phyloP scores from a whole-genome alignment of 148 eudicot genomes.

The Camellia japonica region DNA sequence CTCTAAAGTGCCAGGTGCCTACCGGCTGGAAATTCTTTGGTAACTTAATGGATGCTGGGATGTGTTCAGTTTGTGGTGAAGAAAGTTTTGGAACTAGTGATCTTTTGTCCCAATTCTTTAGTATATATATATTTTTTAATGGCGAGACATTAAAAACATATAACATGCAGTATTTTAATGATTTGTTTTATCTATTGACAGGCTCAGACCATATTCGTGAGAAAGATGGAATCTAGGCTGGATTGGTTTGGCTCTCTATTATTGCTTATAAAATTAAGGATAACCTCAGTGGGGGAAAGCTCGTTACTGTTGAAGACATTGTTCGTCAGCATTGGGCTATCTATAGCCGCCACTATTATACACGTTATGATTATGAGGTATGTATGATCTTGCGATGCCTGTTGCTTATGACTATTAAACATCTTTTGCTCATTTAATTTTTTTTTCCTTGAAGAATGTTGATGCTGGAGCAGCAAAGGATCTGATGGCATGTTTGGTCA shows the following conservation, averaged over 20 bases:
- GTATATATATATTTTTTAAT: background rate
- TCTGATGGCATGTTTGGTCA: constrained; percentile 83
- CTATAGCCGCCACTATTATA: constrained; percentile 92
- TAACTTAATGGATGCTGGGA: constrained; percentile 94
- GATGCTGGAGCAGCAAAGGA: constrained; percentile 92
- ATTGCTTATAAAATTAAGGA: constrained; percentile 79
- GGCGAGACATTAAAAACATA: background rate
- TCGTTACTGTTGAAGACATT: constrained; percentile 91
- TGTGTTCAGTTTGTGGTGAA: constrained; percentile 94
- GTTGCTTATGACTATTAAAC: background rate
- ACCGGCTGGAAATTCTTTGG: constrained; percentile 99
- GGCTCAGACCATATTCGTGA: constrained; percentile 97
- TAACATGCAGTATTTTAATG: background rate
- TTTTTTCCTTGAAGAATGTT: constrained; percentile 60
- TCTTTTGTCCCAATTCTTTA: constrained; percentile 6
- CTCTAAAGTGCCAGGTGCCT: constrained; percentile 56
- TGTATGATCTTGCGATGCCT: background rate
- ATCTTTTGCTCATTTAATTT: constrained; percentile 15
- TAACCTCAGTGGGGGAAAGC: constrained; percentile 64
- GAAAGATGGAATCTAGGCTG: constrained; percentile 99
- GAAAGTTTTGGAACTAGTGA: constrained; percentile 98
- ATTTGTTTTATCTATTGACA: constrained; percentile 17
- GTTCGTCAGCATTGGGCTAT: constrained; percentile 92
- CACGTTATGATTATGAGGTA: constrained; percentile 96
- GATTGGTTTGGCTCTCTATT: constrained; percentile 91